Conservation (phyloP, 108 stramenopile genomes). For the Craspedostauros australis region DNA sequence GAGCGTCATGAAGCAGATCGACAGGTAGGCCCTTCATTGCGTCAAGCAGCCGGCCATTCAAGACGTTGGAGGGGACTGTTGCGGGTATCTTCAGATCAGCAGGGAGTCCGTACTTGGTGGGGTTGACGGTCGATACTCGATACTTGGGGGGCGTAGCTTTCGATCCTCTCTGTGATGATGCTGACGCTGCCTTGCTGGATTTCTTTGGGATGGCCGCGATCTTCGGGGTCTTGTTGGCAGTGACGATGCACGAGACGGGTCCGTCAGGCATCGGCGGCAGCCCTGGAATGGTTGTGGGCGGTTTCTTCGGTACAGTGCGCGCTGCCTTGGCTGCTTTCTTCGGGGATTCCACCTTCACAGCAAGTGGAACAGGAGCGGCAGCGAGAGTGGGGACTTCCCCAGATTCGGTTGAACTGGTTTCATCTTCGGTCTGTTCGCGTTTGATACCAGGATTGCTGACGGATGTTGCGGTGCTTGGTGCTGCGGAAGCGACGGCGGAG, state of each 20-base stretch:
- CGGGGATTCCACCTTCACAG: not conserved
- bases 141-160: not conserved
- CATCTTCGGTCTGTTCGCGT: too few relatives aligned
- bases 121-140: not conserved
- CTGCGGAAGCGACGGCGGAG: not conserved
- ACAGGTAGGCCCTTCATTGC: constrained; percentile 32
- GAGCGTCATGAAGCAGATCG: constrained; percentile 59
- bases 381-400: constrained; percentile 2
- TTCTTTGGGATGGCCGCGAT: too few relatives aligned
- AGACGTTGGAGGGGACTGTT: constrained; percentile 14
- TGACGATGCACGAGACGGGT: not conserved
- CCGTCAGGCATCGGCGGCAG: not conserved
- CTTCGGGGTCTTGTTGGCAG: too few relatives aligned
- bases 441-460: too few relatives aligned
- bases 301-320: too few relatives aligned
- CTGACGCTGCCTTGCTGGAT: too few relatives aligned
- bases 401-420: not conserved
- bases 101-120: constrained; percentile 25
- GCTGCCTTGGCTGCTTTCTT: too few relatives aligned
- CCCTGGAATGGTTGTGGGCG: too few relatives aligned
- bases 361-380: not conserved
- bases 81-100: constrained; percentile 26
- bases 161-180: constrained; percentile 3
- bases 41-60: constrained; percentile 29
- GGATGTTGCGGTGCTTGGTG: too few relatives aligned